Base-by-base conservation (phyloP, 768 basidiomycete genomes). In the Pleurotus pulmonarius region DNA sequence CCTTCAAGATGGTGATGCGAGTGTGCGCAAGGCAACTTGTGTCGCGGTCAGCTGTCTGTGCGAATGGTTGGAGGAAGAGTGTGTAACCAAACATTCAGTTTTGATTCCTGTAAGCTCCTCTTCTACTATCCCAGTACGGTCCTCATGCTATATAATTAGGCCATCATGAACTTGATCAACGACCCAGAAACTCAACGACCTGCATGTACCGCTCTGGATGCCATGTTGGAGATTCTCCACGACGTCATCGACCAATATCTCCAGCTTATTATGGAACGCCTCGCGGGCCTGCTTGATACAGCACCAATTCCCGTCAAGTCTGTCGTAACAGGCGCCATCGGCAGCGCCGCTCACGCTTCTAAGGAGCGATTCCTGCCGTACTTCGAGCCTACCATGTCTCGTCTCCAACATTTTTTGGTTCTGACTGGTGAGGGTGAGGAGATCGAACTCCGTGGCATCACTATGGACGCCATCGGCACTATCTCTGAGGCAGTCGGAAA, bases 391-490 rank as follows among this genome's bases (percentile, higher is more conserved):
- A 94, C 91, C 49, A 95, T 98, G 86, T 77, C 81, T 61, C 87
- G 86, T 57, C 83, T 99, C 62, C 83, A 91, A 60, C 88, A 90
- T 65, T 97, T 96, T 85, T 83, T 98, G 49, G 74, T 83, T 34
- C 84, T 98, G 25, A 84, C 81, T 18, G 88, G 83, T 25, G 91
- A 95, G 62, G 94, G 92, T 46, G 96, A 97, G 68, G 93, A 97
- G 73, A 85, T 81, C 44, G 95, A 98, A 64, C 83, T 99, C 39
- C 92, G 96, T 56, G 96, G 97, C 38, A 95, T 98, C 66, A 89
- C 96, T 9, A 97, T 97, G 86, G 97, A 98, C 72, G 93, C 97
- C n/a, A 87, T 98, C 58, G 97, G 97, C 52, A 98, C 97, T 0
- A 93, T 99, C 63, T 92, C 97, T 12, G 96, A 98, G 73, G 94